phyloP scores from a whole-genome alignment of 331 rosid genomes.

The Phaseolus coccineus region DNA sequence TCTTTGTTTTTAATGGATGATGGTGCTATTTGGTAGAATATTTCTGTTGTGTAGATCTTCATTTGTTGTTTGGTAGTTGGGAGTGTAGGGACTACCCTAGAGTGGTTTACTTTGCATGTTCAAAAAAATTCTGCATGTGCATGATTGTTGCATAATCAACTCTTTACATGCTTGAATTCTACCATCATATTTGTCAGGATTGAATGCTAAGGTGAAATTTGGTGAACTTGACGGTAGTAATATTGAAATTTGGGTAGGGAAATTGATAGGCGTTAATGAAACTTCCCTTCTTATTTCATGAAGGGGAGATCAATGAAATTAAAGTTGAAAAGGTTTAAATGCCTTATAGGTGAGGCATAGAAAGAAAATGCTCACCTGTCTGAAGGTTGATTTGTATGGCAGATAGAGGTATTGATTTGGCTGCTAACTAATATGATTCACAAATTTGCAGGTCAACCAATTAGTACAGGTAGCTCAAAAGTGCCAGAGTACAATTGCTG shows the following conservation, averaged over 20 bases:
- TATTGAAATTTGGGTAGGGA: constrained; percentile 8
- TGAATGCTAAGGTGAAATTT: not conserved
- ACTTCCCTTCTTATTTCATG: constrained; percentile 13
- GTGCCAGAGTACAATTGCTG: constrained; percentile 82
- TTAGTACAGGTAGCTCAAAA: constrained; percentile 91
- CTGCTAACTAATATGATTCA: constrained; percentile 15
- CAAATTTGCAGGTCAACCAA: constrained; percentile 72
- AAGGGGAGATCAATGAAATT: not conserved
- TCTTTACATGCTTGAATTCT: not conserved
- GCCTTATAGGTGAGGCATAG: not conserved
- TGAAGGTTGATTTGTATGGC: not conserved
- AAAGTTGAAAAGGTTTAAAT: not conserved
- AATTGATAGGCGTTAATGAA: not conserved
- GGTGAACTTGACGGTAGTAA: not conserved
- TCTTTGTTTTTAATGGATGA: not conserved
- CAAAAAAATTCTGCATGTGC: not conserved
- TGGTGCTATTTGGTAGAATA: not conserved
- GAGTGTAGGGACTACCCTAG: too few species aligned
- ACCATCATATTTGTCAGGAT: not conserved
- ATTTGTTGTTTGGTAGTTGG: not conserved
- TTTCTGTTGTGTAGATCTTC: not conserved
- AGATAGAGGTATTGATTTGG: not conserved
- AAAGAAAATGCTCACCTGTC: not conserved
- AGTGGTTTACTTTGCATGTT: not conserved
- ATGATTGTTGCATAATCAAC: not conserved